These are phyloP conservation scores for Plasmodium cynomolgi DNA, from an alignment of 169 alveolate genomes.

Conservation along the genomic window DNA sequence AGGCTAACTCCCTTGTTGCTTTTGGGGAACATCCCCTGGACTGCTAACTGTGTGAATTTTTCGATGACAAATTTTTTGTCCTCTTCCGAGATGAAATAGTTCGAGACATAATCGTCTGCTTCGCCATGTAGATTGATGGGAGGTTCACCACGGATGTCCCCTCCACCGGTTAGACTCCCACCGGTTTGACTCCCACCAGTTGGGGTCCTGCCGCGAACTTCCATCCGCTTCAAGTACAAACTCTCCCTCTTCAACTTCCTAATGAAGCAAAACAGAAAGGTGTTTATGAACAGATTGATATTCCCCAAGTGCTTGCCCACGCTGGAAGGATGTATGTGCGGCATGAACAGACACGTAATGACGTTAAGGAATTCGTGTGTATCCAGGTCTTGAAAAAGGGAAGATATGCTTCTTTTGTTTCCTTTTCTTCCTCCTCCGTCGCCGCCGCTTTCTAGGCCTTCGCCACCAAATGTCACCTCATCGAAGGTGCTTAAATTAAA, in stretches of 20 bases:
- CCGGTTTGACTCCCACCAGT: not conserved
- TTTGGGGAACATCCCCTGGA: conserved; percentile 72
- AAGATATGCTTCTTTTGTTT: not conserved
- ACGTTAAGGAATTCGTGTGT: conserved; percentile 42
- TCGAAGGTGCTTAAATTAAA: conserved; percentile 14
- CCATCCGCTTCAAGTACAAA: conserved; percentile 1
- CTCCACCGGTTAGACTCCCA: not conserved
- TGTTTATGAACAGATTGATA: conserved; percentile 43
- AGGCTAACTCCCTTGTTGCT: conserved; percentile 53
- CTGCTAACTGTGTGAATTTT: conserved; percentile 40
- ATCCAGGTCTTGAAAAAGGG: conserved; percentile 30
- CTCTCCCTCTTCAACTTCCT: conserved; percentile 62
- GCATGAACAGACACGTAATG: conserved; percentile 63
- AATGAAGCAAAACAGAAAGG: conserved; percentile 53
- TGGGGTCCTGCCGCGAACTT: not conserved
- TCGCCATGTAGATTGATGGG: not conserved
- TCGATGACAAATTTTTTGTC: conserved; percentile 56
- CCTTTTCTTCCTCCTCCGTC: too few species aligned
- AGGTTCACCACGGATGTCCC: not conserved
- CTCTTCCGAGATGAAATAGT: conserved; percentile 45
- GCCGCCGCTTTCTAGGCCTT: not conserved
- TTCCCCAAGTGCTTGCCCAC: conserved; percentile 72
- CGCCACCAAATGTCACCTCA: not conserved
- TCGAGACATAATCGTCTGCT: conserved; percentile 12
- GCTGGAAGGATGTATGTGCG: conserved; percentile 70